Base-by-base conservation (phyloP, 1,284 basidiomycete species). In the Tilletia setariae region DNA sequence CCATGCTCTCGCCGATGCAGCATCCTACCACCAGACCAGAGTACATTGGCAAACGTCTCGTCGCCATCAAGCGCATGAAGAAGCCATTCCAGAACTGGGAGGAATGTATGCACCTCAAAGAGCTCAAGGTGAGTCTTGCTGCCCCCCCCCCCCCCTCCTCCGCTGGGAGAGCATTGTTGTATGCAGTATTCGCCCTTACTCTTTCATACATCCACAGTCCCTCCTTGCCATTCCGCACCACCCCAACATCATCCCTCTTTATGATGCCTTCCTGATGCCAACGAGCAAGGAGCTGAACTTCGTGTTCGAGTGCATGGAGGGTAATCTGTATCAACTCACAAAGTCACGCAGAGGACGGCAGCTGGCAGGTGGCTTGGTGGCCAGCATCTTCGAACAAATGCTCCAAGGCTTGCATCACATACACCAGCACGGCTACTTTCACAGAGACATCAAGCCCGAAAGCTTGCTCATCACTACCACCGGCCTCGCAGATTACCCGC, bases 391-490 rank as follows among this genome's bases (percentile, higher is more conserved):
- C 83, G 89, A 89, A 68, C 96, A 99, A 84, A 92, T 94, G 77
- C 89, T 94, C 46, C 85, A 88, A 13, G 96, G 96, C 42, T 87
- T 99, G 44, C 86, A 93, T 79, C 96, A 98, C 83, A 93, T 98
- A 72, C 96, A 99, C 84, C 82, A 86, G 19, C 86, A 90, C 63
- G 95, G 95, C 68, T 99, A 96, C 84, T 98, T 99, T 83, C 96
- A 99, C 83, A 92, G 96, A 67, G 96, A 99, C 84, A 95, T 98
- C 93, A 99, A 99, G 84, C 96, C 96, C 32, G 96, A 99, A 83
- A 99, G 98, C 79, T 89, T 99, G n/a, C 89, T 99, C 67, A 95
- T 99, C 78, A 99, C 96, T n/a, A 99, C 96, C 1, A 97, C 93
- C 11, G 96, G 96, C 28, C 87, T 97, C 64, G 90, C 91, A 74